Percentiles rank a stretch among this genome's conserved stretches.
phyloP scores from a whole-genome alignment of 257 asterid species.

The Nyctanthes arbortristis region DNA sequence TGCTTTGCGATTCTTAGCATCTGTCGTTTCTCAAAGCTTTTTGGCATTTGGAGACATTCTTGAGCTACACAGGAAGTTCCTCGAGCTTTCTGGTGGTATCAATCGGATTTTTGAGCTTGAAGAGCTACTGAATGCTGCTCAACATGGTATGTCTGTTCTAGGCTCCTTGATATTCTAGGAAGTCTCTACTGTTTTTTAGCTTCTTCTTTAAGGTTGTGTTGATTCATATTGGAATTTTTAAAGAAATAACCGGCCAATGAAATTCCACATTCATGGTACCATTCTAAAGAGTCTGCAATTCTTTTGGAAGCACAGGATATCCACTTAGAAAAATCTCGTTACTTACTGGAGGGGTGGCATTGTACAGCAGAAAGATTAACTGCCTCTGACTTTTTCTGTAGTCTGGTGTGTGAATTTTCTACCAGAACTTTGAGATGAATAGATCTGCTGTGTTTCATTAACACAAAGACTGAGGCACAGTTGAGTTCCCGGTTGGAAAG shows the following conservation, averaged over 20 bases:
- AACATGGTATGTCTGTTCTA: conserved; percentile 56
- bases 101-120: conserved; percentile 91
- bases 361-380: neutral
- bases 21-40: conserved; percentile 99
- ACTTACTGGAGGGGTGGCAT: neutral
- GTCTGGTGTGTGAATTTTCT: neutral
- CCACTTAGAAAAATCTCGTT: neutral
- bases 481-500: neutral
- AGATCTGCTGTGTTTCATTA: neutral
- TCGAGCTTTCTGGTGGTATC: conserved; percentile 96
- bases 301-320: neutral
- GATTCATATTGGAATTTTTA: conserved; percentile 1
- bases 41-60: conserved; percentile 99
- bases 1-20: conserved; percentile 92
- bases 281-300: conserved; percentile 11
- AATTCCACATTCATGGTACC: conserved; percentile 5
- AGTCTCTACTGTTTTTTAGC: conserved; percentile 1
- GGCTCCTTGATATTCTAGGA: conserved; percentile 13
- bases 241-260: neutral
- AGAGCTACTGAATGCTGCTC: conserved; percentile 88
- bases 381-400: neutral
- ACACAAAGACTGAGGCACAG: neutral
- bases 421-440: neutral
- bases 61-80: conserved; percentile 87
- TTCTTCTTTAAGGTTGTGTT: neutral